Evolutionary conservation across 2,329 filamentous ascomycete genomes (phyloP), one percentile per base, ranked within the genome.

Genomic region (Claviceps sorghi): DNA sequence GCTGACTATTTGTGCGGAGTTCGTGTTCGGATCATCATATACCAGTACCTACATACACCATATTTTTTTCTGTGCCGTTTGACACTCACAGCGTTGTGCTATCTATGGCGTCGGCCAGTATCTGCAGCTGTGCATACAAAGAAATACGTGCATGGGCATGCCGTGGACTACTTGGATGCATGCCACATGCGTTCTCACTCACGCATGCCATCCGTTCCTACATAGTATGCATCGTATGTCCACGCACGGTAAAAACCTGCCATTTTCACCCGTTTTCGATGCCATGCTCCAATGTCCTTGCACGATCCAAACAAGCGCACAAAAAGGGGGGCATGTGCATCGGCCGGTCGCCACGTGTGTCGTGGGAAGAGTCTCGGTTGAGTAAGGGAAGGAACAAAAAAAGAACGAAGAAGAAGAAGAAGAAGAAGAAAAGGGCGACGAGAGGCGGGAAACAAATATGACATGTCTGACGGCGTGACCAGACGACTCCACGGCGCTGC

Each of bases 311-410:
- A 41, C 21, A 38, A 30, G 26, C 21, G 5, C 34, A 48, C 21
- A 40, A 53, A 47, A 42, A 32, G 13, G 36, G 22, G 22, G 44
- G n/a, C n/a, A 2, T 41, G 49, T 43, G 34, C 19, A 43, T 30
- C 32, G 21, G 17, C 34, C 30, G 21, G 11, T 29, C 50, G 52
- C 52, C 52, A 53, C 52, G 52, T 53, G 52, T 53, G 48, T 42
- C 42, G 51, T 46, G 47, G 19, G 22, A 30, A 40, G 43, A 34
- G 19, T 44, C 29, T 29, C 15, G 13, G 42, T 36, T 43, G 34
- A 26, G 15, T 15, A 26, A n/a, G 21, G n/a, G 8, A 41, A 5
- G 38, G 38, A 9, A 21, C 8, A 41, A 41, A n/a, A 40, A 2
- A 41, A 41, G 9, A 21, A 41, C 2, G 17, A 15, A 36, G 13